Percentiles rank a stretch among this genome's conserved stretches.
phyloP scores from a whole-genome alignment of 2,329 filamentous ascomycete genomes.

The Leptographium galeiforme region DNA sequence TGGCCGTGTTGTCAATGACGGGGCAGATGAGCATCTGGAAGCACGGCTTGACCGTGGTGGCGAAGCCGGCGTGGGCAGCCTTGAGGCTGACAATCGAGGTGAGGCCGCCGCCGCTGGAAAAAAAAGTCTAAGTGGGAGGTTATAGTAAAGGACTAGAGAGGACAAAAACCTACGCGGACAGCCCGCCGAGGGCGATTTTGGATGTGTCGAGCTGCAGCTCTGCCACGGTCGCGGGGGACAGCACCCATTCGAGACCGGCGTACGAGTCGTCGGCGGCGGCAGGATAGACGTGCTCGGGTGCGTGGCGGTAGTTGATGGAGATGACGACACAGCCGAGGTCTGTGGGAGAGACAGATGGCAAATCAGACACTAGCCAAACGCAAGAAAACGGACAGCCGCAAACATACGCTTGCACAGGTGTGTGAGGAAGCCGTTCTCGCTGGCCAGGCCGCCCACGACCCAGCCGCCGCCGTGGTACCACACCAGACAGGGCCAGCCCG shows the following conservation, averaged over 20 bases:
- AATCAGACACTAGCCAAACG: no score
- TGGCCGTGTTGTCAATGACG: constrained; percentile 43
- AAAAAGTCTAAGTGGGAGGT: constrained; percentile 6
- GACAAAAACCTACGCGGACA: constrained; percentile 14
- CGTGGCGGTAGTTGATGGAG: constrained; percentile 24
- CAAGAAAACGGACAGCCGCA: no score
- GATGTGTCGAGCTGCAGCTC: constrained; percentile 23
- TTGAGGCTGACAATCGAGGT: background rate
- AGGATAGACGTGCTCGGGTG: constrained; percentile 42
- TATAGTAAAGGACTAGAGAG: background rate
- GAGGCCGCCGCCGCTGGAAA: constrained; percentile 3
- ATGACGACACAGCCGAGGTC: constrained; percentile 2
- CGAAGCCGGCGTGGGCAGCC: background rate
- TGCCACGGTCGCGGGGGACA: background rate
- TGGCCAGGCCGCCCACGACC: constrained; percentile 22
- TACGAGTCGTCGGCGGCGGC: constrained; percentile 43
- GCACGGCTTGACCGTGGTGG: constrained; percentile 6
- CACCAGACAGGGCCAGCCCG: constrained; percentile 23
- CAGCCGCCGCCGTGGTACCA: constrained; percentile 28
- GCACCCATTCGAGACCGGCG: constrained; percentile 27
- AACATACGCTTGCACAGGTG: constrained; percentile 16
- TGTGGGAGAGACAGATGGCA: background rate
- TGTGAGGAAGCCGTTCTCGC: constrained; percentile 21
- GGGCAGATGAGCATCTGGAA: constrained; percentile 43
- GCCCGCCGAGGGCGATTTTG: constrained; percentile 14